Conservation (phyloP, 495 filamentous ascomycete species). For the Poronia punctata region DNA sequence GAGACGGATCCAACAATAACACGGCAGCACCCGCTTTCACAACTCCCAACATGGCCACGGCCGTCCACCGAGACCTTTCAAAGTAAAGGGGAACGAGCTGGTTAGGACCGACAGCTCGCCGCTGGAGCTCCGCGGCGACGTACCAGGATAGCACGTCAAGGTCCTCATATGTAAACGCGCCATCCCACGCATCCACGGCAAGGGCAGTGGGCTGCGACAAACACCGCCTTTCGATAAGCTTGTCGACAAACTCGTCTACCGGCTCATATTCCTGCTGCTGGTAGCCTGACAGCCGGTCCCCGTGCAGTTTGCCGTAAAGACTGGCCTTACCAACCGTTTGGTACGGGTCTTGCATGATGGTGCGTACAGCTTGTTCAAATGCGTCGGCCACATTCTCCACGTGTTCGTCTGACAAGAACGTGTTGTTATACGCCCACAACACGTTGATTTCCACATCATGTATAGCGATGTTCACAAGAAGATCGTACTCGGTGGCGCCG, state of each 20-base stretch:
- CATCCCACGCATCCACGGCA: constrained; percentile 43
- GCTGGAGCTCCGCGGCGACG: constrained; percentile 35
- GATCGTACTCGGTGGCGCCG: constrained; percentile 2
- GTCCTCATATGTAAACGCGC: constrained; percentile 43
- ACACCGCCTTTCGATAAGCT: constrained; percentile 17
- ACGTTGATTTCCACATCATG: neutral
- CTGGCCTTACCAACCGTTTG: neutral
- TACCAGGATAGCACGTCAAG: constrained; percentile 28
- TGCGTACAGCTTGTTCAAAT: constrained; percentile 1
- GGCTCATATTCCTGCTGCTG: neutral
- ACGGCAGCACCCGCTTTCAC: constrained; percentile 54
- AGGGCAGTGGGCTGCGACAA: constrained; percentile 11
- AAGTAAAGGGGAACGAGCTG: constrained; percentile 50
- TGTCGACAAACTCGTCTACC: constrained; percentile 21
- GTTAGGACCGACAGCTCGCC: constrained; percentile 44
- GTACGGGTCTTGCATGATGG: neutral
- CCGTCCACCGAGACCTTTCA: constrained; percentile 49
- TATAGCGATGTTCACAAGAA: neutral
- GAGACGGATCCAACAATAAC: constrained; percentile 49
- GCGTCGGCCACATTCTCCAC: neutral
- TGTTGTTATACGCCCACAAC: neutral
- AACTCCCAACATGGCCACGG: constrained; percentile 49
- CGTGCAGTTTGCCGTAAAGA: neutral
- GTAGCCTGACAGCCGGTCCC: neutral
- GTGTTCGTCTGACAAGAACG: constrained; percentile 3